Evolutionary conservation across 1,284 basidiomycete species (phyloP), one percentile per base, ranked within the genome.

Genomic region (Leccinum fuscescens): DNA sequence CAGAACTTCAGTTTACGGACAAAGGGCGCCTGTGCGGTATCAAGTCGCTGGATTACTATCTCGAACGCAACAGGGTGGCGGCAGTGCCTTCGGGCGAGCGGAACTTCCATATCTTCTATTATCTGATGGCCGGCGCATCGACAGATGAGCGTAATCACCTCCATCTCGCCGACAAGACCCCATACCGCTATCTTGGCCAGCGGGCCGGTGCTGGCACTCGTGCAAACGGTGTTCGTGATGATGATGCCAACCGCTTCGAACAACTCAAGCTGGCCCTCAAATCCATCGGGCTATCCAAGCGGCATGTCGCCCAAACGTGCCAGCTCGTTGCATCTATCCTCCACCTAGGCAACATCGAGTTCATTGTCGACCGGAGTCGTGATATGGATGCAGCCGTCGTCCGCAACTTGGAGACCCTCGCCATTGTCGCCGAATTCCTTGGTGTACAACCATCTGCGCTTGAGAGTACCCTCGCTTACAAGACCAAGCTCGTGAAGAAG

Each of bases 341-440:
- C 22, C 96, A 99, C 72, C 86, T 98, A 37, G 96, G 96, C 24
- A 98, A 98, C 73, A 82, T 99, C 64, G 93, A 98, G 67, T 99
- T 99, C 76, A 87, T 81, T n/a, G 81, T 91, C 61, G 94, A 96
- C 73, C 84, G 88, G 5, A 78, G 81, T 63, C 82, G 89, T 37
- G 94, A 96, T 66, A 89, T 94, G 70, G 94, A 96, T 65, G 92
- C 94, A 1, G 93, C 92, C 4, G 88, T 94, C 20, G 92, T 96
- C 2, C 82, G 87, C 52, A 96, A 96, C 69, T 79, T 79, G 6
- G 93, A 97, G 58, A 78, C 89, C 2, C 84, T 97, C 17, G 82
- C 84, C 37, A 85, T 92, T 37, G 93, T 95, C 9, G 88, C 95
- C 14, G 93, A 96, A 58, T 98, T 98, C 74, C 81, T 99, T 12